phyloP scores from a whole-genome alignment of 208 protist species.

The Trypanosoma vivax region DNA sequence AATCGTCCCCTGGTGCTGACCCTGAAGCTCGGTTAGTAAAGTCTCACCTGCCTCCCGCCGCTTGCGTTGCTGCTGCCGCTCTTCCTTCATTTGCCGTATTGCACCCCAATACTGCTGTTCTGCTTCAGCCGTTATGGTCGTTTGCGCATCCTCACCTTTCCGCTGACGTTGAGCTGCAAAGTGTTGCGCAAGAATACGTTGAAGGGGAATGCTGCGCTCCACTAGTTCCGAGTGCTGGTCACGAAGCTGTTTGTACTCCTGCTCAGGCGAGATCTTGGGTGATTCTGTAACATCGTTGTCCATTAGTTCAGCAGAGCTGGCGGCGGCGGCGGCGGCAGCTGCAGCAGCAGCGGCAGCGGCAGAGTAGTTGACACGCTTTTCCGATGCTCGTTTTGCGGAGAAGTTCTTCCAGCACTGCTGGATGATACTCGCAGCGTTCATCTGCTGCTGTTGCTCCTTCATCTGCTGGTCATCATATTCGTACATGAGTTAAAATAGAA shows the following conservation, averaged over 20 bases:
- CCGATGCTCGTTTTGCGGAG: slow-evolving; percentile 18
- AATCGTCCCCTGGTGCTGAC: slow-evolving; percentile 54
- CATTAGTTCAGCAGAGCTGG: background rate
- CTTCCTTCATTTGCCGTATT: slow-evolving; percentile 61
- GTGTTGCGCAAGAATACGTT: slow-evolving; percentile 67
- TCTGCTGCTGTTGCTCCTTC: slow-evolving; percentile 42
- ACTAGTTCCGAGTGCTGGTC: slow-evolving; percentile 40
- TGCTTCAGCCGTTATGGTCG: slow-evolving; percentile 45
- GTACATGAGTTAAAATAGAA: slow-evolving; percentile 33
- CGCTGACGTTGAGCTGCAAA: slow-evolving; percentile 73
- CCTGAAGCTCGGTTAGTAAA: slow-evolving; percentile 37
- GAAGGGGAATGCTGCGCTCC: slow-evolving; percentile 54
- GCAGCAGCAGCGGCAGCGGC: background rate
- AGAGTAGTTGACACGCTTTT: background rate
- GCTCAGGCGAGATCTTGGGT: slow-evolving; percentile 9
- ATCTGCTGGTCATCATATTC: slow-evolving; percentile 39
- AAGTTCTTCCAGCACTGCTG: slow-evolving; percentile 63
- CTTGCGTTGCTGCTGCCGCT: slow-evolving; percentile 26
- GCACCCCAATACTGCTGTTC: slow-evolving; percentile 74
- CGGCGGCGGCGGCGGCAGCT: slow-evolving; percentile 7
- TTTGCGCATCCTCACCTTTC: slow-evolving; percentile 52
- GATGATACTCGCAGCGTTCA: slow-evolving; percentile 52
- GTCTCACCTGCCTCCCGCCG: slow-evolving; percentile 33
- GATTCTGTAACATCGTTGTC: slow-evolving; percentile 4
- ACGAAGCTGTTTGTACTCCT: slow-evolving; percentile 62